Conservation (phyloP, 164 flowering plant species). For the Vitis amurensis region DNA sequence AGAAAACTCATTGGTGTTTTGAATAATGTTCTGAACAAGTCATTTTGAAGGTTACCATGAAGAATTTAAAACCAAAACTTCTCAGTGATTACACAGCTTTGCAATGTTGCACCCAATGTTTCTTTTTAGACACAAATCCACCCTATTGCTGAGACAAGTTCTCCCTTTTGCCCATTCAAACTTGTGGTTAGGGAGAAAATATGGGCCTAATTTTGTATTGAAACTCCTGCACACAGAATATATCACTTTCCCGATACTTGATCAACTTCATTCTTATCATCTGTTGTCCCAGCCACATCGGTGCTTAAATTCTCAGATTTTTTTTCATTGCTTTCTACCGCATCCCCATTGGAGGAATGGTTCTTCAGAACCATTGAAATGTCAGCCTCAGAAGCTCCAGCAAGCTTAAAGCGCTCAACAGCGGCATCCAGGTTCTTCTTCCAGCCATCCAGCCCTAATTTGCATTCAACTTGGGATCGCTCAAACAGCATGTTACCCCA, state of each 20-base stretch:
- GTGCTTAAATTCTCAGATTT: conserved; percentile 21
- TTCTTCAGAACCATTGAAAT: conserved; percentile 79
- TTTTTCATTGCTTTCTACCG: conserved; percentile 37
- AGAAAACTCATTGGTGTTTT: conserved; percentile 14
- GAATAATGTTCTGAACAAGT: conserved; percentile 11
- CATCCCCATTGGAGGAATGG: conserved; percentile 68
- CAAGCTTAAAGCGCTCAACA: conserved; percentile 85
- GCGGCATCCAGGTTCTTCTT: conserved; percentile 77
- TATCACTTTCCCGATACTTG: conserved; percentile 22
- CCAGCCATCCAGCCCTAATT: conserved; percentile 71
- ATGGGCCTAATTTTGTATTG: conserved; percentile 3
- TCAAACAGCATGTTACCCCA: conserved; percentile 99
- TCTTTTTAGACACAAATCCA: conserved; percentile 6
- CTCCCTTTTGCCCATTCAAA: conserved; percentile 11
- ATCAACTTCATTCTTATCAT: conserved; percentile 17
- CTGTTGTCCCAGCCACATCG: conserved; percentile 14
- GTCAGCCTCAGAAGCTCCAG: conserved; percentile 95
- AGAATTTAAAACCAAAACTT: conserved; percentile 19
- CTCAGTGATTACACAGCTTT: conserved; percentile 8
- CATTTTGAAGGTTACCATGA: conserved; percentile 21
- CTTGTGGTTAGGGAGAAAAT: conserved; percentile 1
- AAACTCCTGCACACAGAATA: conserved; percentile 9
- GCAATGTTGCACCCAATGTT: conserved; percentile 10
- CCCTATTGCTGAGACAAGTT: not conserved
- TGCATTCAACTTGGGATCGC: conserved; percentile 91